Evolutionary conservation across 2,329 filamentous ascomycete species (phyloP).

Genomic region (Phialemoniopsis sp.): DNA sequence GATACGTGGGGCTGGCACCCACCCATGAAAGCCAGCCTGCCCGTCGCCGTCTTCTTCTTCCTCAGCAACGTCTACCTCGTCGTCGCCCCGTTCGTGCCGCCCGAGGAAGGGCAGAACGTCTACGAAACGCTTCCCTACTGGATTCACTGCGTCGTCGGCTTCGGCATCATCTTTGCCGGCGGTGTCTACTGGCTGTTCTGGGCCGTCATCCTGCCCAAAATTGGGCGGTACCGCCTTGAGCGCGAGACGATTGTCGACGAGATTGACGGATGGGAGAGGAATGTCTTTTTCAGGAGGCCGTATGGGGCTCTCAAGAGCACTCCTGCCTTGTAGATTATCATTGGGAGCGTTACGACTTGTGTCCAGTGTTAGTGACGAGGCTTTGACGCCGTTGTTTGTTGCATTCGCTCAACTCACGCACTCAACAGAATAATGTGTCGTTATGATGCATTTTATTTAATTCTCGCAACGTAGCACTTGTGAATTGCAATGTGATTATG

Average conservation of each 20-base stretch:
- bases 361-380: too few relatives aligned
- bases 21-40: constrained; percentile 48
- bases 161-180: constrained; percentile 47
- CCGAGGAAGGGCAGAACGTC: constrained; percentile 44
- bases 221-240: constrained; percentile 52
- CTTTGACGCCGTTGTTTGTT: too few relatives aligned
- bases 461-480: too few relatives aligned
- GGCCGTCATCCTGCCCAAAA: constrained; percentile 45
- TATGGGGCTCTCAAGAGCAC: neutral
- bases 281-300: constrained; percentile 44
- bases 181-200: constrained; percentile 54
- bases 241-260: constrained; percentile 49
- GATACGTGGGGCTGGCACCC: constrained; percentile 46
- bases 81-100: constrained; percentile 54
- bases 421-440: too few relatives aligned
- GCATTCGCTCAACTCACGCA: too few relatives aligned
- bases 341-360: too few relatives aligned
- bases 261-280: constrained; percentile 60
- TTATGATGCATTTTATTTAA: too few relatives aligned
- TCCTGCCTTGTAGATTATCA: too few relatives aligned
- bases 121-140: constrained; percentile 53
- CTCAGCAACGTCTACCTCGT: constrained; percentile 59
- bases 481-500: too few relatives aligned
- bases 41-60: constrained; percentile 54
- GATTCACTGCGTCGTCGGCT: constrained; percentile 53